Evolutionary conservation across 352 stramenopile species (phyloP).

Genomic region (Globisporangium spiculum): DNA sequence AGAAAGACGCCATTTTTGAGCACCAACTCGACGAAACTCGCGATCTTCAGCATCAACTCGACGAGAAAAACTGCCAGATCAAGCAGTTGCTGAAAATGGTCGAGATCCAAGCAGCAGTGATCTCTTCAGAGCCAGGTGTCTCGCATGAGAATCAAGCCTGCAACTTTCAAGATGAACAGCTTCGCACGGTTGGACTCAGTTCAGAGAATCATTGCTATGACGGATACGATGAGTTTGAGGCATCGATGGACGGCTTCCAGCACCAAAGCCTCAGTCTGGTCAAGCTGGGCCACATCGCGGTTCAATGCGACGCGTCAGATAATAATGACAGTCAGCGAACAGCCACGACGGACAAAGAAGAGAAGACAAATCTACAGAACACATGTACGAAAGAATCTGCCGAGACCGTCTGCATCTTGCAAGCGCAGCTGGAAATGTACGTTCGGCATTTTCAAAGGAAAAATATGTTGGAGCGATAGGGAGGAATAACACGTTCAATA

Average conservation of each 20-base stretch:
- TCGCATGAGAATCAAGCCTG: background rate
- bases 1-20: background rate
- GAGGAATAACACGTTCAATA: slow-evolving; percentile 1
- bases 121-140: background rate
- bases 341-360: background rate
- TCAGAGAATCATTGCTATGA: background rate
- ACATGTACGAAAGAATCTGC: background rate
- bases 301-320: too few species aligned
- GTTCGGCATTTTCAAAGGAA: slow-evolving; percentile 13
- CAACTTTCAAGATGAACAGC: background rate
- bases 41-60: slow-evolving; percentile 1
- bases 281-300: too few species aligned
- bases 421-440: slow-evolving; percentile 30
- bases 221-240: slow-evolving; percentile 14
- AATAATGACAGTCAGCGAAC: background rate
- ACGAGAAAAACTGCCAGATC: slow-evolving; percentile 8
- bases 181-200: background rate
- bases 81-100: slow-evolving; percentile 12
- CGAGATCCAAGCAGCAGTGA: slow-evolving; percentile 11
- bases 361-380: background rate
- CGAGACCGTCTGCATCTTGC: slow-evolving; percentile 3
- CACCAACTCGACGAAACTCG: background rate
- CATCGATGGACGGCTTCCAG: background rate
- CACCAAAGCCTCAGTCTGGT: background rate
- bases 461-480: background rate